These are phyloP conservation scores for Ascocoryne sarcoides DNA, from an alignment of 2,329 filamentous ascomycete species.

Conservation along the genomic window DNA sequence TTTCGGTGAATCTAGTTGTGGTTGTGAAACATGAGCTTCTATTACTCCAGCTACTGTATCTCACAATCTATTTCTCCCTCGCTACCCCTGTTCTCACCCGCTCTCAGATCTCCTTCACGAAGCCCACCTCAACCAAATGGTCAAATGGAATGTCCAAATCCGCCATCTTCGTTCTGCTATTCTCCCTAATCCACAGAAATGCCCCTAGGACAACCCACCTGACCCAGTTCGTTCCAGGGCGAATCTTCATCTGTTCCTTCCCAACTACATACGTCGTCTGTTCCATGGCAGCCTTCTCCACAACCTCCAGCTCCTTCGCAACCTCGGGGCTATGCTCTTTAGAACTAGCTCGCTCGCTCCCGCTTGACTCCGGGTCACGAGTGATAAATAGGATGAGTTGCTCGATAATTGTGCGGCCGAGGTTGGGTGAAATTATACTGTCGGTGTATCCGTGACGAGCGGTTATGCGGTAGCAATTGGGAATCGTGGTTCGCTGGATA, in stretches of 20 bases:
- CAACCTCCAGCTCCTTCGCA: slow-evolving; percentile 34
- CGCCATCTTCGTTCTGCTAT: slow-evolving; percentile 56
- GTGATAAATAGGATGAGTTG: slow-evolving; percentile 46
- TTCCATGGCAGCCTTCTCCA: slow-evolving; percentile 36
- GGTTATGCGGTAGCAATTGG: slow-evolving; percentile 59
- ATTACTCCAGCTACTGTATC: too few relatives aligned
- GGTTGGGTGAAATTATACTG: slow-evolving; percentile 55
- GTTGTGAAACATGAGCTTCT: too few relatives aligned
- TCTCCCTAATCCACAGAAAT: slow-evolving; percentile 59
- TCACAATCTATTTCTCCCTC: slow-evolving; percentile 4
- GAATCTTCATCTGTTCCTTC: slow-evolving; percentile 51
- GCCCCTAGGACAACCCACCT: slow-evolving; percentile 40
- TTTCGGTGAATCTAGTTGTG: too few relatives aligned
- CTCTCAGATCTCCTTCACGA: slow-evolving; percentile 56
- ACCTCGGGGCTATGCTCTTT: slow-evolving; percentile 20
- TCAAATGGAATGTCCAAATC: slow-evolving; percentile 51
- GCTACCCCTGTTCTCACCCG: too few relatives aligned
- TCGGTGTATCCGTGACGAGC: slow-evolving; percentile 68
- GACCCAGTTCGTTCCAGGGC: slow-evolving; percentile 30
- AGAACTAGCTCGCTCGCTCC: slow-evolving; percentile 3
- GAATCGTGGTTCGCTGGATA: slow-evolving; percentile 35
- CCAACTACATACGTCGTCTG: slow-evolving; percentile 50
- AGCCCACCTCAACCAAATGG: slow-evolving; percentile 58
- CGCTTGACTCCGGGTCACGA: slow-evolving; percentile 24
- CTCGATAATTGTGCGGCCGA: slow-evolving; percentile 50